Evolutionary conservation across 2,329 filamentous ascomycete genomes (phyloP), one percentile per base, ranked within the genome.

Genomic region (Rachicladosporium sp.): DNA sequence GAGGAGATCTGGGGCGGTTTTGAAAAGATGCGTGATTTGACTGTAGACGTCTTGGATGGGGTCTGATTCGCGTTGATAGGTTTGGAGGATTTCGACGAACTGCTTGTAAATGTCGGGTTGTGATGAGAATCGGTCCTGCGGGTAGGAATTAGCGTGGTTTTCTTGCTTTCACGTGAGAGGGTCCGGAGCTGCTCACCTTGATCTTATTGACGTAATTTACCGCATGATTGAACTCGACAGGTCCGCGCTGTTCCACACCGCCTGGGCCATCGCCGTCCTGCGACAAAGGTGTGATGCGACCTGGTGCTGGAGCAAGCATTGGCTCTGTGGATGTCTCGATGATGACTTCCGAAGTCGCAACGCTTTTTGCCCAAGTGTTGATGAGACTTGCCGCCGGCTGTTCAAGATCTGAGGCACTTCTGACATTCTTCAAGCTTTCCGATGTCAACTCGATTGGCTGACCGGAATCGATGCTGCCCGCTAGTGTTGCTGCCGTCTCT

Each of bases 161-260:
- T 19, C 15, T 19, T 19, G 15, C 15, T 19, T 19, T 19, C 15
- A 19, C 15, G 15, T 19, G 15, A 19, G 41, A 52, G 15, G 15
- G 15, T 19, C 15, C 15, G 15, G 15, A 34, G 29, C 21, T 40
- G 52, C 73, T 60, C 66, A 91, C 88, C 80, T 98, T 98, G 55
- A 98, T 98, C 66, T 98, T 98, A 59, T 98, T 98, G 40, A 98
- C 91, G 55, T 98, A 98, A 60, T 88, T 96, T 47, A 98, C 98
- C 1, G 91, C 91, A 64, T 98, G 91, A 58, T 98, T 98, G 62
- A 98, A 98, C 57, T 98, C 91, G 11, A 98, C 91, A 1, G 91
- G 91, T 0, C 88, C 89, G 41, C 88, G 78, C 57, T 91, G 93
- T 61, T 93, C 88, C 58, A 84, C 52, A 39, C 68, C 44, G 37